phyloP scores from a whole-genome alignment of 495 filamentous ascomycete species.

The Tirmania nivea region DNA sequence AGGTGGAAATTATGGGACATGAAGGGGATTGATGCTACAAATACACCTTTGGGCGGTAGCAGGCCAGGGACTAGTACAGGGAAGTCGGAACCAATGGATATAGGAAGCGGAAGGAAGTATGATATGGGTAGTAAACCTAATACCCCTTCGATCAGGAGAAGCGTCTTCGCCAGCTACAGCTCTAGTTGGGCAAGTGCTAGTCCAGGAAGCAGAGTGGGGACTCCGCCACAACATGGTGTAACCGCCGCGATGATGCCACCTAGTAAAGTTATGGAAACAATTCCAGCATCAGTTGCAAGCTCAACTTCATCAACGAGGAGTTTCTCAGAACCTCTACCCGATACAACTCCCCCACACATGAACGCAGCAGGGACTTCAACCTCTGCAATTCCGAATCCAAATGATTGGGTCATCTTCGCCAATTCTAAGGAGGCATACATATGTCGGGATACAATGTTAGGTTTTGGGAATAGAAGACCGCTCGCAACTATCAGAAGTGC shows the following conservation, averaged over 20 bases:
- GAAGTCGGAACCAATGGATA: neutral
- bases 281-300: neutral
- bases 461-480: constrained; percentile 36
- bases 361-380: neutral
- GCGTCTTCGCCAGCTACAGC: neutral
- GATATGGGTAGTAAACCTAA: neutral
- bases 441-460: constrained; percentile 27
- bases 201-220: neutral
- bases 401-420: constrained; percentile 18
- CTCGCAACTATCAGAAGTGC: constrained; percentile 65
- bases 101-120: neutral
- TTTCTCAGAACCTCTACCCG: neutral
- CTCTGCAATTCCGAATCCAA: neutral
- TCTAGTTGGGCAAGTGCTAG: neutral
- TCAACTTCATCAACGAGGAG: neutral
- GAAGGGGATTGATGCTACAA: constrained; percentile 10
- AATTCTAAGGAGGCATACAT: constrained; percentile 26
- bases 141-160: neutral
- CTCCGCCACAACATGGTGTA: neutral
- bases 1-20: constrained; percentile 18
- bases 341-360: neutral
- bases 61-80: neutral
- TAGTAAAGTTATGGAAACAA: neutral
- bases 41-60: constrained; percentile 4
- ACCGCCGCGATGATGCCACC: neutral